Evolutionary conservation across 805 yeast genomes (phyloP).

Genomic region (Myxozyma vanderwaltii): DNA sequence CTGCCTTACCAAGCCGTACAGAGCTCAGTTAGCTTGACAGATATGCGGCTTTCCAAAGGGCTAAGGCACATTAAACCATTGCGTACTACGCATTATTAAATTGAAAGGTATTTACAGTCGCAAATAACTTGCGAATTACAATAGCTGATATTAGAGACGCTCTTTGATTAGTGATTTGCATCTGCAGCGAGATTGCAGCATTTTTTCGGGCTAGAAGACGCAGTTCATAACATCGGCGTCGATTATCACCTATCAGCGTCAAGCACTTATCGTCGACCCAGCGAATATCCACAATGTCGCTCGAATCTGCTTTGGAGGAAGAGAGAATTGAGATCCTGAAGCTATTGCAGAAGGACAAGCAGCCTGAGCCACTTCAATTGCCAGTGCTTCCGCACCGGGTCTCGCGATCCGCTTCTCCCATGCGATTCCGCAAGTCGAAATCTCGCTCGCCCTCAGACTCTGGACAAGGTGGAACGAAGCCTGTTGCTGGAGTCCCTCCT

Average conservation of each 20-base stretch:
- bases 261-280: background rate
- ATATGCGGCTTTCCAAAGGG: no score
- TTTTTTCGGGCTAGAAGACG: no score
- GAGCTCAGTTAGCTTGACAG: no score
- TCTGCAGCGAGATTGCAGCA: no score
- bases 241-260: background rate
- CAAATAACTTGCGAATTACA: no score
- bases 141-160: no score
- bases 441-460: conserved; percentile 20
- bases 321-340: conserved; percentile 37
- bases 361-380: conserved; percentile 7
- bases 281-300: conserved; percentile 28
- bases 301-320: conserved; percentile 37
- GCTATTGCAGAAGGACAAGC: conserved; percentile 24
- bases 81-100: no score
- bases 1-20: no score
- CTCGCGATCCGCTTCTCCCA: conserved; percentile 30
- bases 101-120: no score
- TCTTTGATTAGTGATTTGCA: no score
- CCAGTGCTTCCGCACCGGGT: conserved; percentile 12
- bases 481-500: background rate
- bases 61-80: no score
- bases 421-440: conserved; percentile 15
- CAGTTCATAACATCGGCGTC: no score
- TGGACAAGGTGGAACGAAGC: background rate